Conservation (phyloP, 371 early-diverging fungal genomes). For the Mortierella sp. region DNA sequence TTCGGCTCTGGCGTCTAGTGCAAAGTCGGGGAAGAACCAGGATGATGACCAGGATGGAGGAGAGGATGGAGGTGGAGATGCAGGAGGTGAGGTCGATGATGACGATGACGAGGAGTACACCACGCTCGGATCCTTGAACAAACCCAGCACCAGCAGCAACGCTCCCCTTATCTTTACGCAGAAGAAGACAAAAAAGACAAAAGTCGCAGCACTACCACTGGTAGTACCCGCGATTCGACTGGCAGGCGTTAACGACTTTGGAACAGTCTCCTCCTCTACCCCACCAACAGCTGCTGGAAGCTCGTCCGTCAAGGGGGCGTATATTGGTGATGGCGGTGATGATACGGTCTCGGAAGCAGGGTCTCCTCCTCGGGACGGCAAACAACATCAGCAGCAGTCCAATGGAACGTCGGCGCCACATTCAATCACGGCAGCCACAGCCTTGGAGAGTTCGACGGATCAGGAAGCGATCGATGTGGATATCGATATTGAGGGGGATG, state of each 20-base stretch:
- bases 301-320: background rate
- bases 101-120: slow-evolving; percentile 28
- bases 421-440: background rate
- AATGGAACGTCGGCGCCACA: background rate
- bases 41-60: background rate
- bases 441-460: background rate
- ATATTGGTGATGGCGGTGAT: slow-evolving; percentile 11
- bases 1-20: background rate
- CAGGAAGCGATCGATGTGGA: background rate
- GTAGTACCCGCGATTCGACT: slow-evolving; percentile 22
- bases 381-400: background rate
- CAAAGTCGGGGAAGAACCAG: background rate
- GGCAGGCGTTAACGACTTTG: slow-evolving; percentile 21
- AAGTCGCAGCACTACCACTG: background rate
- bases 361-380: background rate
- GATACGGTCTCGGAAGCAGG: slow-evolving; percentile 17
- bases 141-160: slow-evolving; percentile 3
- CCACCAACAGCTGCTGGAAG: background rate
- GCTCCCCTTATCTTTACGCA: background rate
- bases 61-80: slow-evolving; percentile 5
- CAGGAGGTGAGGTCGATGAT: background rate
- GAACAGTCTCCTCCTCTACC: background rate
- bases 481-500: background rate
- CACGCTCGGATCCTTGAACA: slow-evolving; percentile 23
- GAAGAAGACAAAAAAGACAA: slow-evolving; percentile 13